phyloP scores from a whole-genome alignment of 257 asterid genomes.

The Solanum sejunctum region DNA sequence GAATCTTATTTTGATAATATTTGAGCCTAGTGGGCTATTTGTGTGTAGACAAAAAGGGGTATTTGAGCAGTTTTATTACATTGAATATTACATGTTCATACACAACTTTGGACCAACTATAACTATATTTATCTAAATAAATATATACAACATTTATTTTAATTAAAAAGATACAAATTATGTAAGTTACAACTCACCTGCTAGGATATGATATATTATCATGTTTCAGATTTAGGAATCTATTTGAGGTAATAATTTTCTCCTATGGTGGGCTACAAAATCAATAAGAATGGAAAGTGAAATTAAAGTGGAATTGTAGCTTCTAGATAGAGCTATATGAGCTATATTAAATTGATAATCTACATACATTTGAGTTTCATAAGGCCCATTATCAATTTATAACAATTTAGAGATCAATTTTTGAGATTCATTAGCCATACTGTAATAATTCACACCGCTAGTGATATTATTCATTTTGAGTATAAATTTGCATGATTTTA shows the following conservation, averaged over 20 bases:
- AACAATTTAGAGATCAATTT: background rate
- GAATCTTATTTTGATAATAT: background rate
- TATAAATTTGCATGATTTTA: no score
- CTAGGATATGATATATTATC: background rate
- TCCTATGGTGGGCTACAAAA: background rate
- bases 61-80: background rate
- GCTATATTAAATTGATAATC: background rate
- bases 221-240: background rate
- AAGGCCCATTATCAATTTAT: background rate
- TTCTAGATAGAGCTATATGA: background rate
- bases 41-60: background rate
- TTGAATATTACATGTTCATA: constrained; percentile 4
- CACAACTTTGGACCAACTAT: constrained; percentile 1
- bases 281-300: background rate
- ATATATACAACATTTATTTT: background rate
- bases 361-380: background rate
- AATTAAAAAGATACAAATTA: background rate
- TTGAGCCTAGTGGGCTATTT: background rate
- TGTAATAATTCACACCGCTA: no score
- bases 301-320: background rate
- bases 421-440: background rate
- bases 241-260: background rate
- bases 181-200: background rate
- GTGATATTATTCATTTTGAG: no score
- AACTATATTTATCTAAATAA: background rate